Evolutionary conservation across 2,329 filamentous ascomycete genomes (phyloP).

Genomic region (Cordyceps sp.): DNA sequence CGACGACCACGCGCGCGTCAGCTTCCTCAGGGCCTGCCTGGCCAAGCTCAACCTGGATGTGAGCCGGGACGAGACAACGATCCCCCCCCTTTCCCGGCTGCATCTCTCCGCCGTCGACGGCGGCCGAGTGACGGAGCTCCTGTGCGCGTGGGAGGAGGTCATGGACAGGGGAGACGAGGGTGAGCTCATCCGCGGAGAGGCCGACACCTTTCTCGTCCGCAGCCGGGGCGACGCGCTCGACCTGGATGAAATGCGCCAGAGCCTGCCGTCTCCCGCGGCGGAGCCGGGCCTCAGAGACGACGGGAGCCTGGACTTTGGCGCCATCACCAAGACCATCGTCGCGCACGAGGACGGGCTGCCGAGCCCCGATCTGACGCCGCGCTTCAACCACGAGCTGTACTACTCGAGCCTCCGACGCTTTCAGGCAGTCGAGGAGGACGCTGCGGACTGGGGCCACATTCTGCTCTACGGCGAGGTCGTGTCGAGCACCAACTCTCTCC

Average conservation of each 20-base stretch:
- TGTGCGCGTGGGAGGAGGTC: conserved; percentile 50
- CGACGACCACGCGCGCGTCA: conserved; percentile 52
- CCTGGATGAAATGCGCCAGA: conserved; percentile 34
- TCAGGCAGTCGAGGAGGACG: conserved; percentile 35
- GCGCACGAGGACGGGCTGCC: conserved; percentile 55
- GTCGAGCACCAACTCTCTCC: conserved; percentile 82
- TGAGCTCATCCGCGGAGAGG: conserved; percentile 62
- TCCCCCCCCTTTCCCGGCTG: conserved; percentile 66
- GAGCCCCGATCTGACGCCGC: conserved; percentile 56
- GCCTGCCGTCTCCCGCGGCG: conserved; percentile 20
- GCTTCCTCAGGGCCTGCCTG: conserved; percentile 68
- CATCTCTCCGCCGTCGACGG: conserved; percentile 61
- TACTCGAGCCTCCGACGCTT: conserved; percentile 57
- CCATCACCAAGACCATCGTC: conserved; percentile 56
- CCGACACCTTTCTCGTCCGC: conserved; percentile 69
- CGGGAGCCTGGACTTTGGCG: conserved; percentile 58
- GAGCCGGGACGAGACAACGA: conserved; percentile 47
- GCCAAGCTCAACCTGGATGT: conserved; percentile 68
- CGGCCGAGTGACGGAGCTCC: conserved; percentile 47
- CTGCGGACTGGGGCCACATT: conserved; percentile 54
- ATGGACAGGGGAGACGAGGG: conserved; percentile 48
- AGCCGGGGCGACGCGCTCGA: conserved; percentile 45
- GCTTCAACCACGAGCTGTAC: conserved; percentile 71
- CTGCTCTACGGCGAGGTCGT: conserved; percentile 83
- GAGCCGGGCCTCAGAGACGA: conserved; percentile 19